Evolutionary conservation across 1,284 basidiomycete species (phyloP).

Genomic region (Pseudozyma pruni): DNA sequence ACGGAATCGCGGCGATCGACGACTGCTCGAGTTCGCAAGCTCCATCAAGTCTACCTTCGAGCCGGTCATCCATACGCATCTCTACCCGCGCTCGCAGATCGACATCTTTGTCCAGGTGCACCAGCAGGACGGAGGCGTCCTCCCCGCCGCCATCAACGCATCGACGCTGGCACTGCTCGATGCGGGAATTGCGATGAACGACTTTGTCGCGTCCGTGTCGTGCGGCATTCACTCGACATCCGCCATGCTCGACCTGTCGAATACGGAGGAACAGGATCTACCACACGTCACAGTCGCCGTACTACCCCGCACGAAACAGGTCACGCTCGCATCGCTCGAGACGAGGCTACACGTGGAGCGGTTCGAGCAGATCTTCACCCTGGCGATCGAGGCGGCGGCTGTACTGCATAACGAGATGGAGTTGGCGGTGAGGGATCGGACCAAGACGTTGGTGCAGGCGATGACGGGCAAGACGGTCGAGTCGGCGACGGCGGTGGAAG

Average conservation of each 20-base stretch:
- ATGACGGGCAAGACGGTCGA: conserved; percentile 47
- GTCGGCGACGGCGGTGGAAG: neutral
- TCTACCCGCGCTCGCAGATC: conserved; percentile 93
- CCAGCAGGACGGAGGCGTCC: conserved; percentile 86
- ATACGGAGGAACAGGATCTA: conserved; percentile 87
- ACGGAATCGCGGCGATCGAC: conserved; percentile 75
- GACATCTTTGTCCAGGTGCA: conserved; percentile 92
- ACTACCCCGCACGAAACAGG: conserved; percentile 81
- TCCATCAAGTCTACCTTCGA: conserved; percentile 94
- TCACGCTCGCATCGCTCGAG: conserved; percentile 91
- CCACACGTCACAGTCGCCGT: conserved; percentile 88
- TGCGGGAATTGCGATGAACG: conserved; percentile 88
- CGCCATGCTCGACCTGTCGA: conserved; percentile 84
- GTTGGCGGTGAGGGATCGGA: conserved; percentile 76
- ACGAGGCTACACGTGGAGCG: conserved; percentile 91
- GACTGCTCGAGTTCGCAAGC: conserved; percentile 85
- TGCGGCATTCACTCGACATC: conserved; percentile 69
- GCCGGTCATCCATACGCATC: conserved; percentile 86
- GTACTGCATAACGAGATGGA: conserved; percentile 89
- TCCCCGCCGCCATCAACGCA: conserved; percentile 94
- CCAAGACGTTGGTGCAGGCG: conserved; percentile 73
- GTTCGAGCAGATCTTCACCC: conserved; percentile 85
- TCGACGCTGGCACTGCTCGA: conserved; percentile 89
- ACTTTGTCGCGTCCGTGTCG: conserved; percentile 87
- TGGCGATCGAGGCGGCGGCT: conserved; percentile 81